These are phyloP conservation scores for Colletotrichum viniferum DNA, from an alignment of 2,329 filamentous ascomycete species.

Conservation along the genomic window DNA sequence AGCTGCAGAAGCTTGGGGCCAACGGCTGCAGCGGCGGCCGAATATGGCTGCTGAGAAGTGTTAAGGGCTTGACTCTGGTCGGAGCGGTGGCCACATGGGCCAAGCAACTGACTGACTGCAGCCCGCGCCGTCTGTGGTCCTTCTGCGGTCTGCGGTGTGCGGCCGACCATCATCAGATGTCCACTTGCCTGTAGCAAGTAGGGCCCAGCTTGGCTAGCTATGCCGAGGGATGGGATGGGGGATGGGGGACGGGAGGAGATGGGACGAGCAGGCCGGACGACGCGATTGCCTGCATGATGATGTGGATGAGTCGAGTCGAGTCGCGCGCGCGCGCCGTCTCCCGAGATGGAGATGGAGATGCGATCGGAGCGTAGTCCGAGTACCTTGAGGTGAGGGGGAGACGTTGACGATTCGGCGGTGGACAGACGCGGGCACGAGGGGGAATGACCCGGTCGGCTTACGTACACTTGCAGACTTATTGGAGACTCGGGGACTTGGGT, in stretches of 20 bases:
- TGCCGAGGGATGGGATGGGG: not conserved
- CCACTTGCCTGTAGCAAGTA: not conserved
- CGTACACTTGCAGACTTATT: not conserved
- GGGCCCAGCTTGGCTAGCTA: not conserved
- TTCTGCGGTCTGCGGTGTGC: not conserved
- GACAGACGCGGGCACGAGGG: slow-evolving; percentile 2
- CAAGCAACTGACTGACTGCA: not conserved
- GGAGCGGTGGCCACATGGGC: slow-evolving; percentile 15
- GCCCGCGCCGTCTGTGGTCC: not conserved
- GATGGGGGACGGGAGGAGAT: not conserved
- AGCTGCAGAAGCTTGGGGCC: slow-evolving; percentile 19
- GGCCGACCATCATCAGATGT: not conserved
- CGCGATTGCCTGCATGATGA: slow-evolving; percentile 9
- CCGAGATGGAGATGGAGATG: slow-evolving; percentile 11
- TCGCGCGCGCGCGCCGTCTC: slow-evolving; percentile 2
- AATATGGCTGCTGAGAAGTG: slow-evolving; percentile 18
- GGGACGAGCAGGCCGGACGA: not conserved
- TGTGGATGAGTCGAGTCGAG: slow-evolving; percentile 6
- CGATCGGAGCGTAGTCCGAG: slow-evolving; percentile 21
- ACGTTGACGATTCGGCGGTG: not conserved
- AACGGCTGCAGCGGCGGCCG: slow-evolving; percentile 18
- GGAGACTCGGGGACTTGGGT: not conserved
- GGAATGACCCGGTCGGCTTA: not conserved
- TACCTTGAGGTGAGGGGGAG: not conserved
- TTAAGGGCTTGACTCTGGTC: not conserved